Percentiles rank a stretch among this genome's conserved stretches.
Conservation (phyloP, 257 asterid genomes). For the Nyctanthes arbortristis region DNA sequence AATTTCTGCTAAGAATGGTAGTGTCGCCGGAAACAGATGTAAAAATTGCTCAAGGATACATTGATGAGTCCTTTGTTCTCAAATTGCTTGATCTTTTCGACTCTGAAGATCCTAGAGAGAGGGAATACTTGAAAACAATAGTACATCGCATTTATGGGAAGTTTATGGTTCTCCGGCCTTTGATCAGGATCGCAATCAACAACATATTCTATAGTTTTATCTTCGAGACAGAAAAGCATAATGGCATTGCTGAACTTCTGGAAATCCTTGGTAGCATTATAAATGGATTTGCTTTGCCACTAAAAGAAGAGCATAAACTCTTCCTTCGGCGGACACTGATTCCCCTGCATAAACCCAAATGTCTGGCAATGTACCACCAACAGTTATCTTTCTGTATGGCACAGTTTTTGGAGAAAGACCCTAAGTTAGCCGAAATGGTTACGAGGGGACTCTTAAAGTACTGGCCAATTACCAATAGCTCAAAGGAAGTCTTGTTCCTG, state of each 20-base stretch:
- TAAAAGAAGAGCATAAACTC: slow-evolving; percentile 37
- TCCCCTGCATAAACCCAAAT: slow-evolving; percentile 42
- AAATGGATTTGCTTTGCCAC: slow-evolving; percentile 31
- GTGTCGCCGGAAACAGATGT: slow-evolving; percentile 38
- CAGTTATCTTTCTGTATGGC: slow-evolving; percentile 34
- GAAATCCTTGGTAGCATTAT: slow-evolving; percentile 38
- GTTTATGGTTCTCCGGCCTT: slow-evolving; percentile 36
- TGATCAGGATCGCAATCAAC: slow-evolving; percentile 31
- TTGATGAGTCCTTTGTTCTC: slow-evolving; percentile 32
- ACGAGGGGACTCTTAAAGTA: slow-evolving; percentile 37
- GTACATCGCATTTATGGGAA: slow-evolving; percentile 37
- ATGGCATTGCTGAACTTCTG: slow-evolving; percentile 34
- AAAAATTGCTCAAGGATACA: slow-evolving; percentile 28
- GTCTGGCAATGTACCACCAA: slow-evolving; percentile 43
- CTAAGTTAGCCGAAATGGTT: slow-evolving; percentile 38
- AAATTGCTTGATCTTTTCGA: slow-evolving; percentile 36
- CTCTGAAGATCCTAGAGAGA: slow-evolving; percentile 40
- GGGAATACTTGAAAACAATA: slow-evolving; percentile 33
- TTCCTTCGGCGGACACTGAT: slow-evolving; percentile 34
- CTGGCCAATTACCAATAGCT: slow-evolving; percentile 43
- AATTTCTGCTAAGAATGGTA: slow-evolving; percentile 28
- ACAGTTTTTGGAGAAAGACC: slow-evolving; percentile 43
- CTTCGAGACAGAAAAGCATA: slow-evolving; percentile 36
- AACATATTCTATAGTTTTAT: slow-evolving; percentile 29
- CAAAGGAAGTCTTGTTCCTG: slow-evolving; percentile 39